phyloP scores from a whole-genome alignment of 768 basidiomycete genomes.

The Boletus sensibilis region DNA sequence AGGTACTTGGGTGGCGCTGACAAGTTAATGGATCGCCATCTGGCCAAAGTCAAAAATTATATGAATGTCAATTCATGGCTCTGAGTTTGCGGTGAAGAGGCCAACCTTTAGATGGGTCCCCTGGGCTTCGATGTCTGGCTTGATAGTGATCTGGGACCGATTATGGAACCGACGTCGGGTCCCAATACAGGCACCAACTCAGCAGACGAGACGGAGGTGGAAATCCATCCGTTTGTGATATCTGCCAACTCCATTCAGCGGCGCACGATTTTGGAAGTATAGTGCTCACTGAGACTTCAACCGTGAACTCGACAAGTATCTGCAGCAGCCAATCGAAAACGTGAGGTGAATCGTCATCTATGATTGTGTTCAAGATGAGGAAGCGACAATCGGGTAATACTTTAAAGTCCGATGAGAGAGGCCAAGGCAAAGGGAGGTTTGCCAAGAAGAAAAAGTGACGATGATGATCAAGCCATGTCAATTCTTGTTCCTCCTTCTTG shows the following conservation, averaged over 20 bases:
- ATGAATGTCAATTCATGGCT: background rate
- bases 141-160: background rate
- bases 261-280: too few species aligned
- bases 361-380: too few species aligned
- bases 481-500: slow-evolving; percentile 9
- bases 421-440: background rate
- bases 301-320: too few species aligned
- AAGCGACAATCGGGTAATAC: background rate
- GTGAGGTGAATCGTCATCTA: too few species aligned
- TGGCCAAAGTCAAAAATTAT: background rate
- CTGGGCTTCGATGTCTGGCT: background rate
- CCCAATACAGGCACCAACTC: too few species aligned
- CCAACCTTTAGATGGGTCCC: background rate
- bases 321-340: too few species aligned
- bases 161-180: too few species aligned
- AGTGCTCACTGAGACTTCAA: too few species aligned
- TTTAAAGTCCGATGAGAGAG: background rate
- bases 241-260: too few species aligned
- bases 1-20: background rate
- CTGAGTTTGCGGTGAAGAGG: background rate
- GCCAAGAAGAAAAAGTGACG: background rate
- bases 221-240: too few species aligned
- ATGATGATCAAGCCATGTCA: background rate
- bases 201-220: too few species aligned
- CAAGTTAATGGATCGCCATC: background rate